phyloP scores from a whole-genome alignment of 345 rosid species.

The Durio zibethinus region DNA sequence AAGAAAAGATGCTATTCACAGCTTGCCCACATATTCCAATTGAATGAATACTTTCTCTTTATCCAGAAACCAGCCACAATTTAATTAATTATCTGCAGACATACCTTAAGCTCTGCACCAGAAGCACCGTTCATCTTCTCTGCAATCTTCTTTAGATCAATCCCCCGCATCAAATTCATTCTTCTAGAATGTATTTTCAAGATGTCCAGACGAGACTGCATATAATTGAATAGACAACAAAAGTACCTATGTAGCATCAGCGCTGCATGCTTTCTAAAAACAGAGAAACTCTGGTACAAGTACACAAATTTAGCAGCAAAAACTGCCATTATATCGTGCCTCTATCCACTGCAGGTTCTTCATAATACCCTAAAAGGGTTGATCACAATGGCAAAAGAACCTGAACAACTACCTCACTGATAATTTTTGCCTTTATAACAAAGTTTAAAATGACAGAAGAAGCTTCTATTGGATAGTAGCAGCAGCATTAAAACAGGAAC shows the following conservation, averaged over 20 bases:
- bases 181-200: slow-evolving; percentile 94
- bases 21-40: not conserved
- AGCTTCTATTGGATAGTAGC: not conserved
- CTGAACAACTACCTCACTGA: not conserved
- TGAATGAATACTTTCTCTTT: not conserved
- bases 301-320: not conserved
- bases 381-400: not conserved
- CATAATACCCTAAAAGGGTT: not conserved
- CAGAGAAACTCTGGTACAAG: not conserved
- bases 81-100: not conserved
- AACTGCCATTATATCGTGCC: not conserved
- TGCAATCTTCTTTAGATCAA: slow-evolving; percentile 95
- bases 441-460: not conserved
- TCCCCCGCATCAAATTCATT: slow-evolving; percentile 98
- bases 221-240: slow-evolving; percentile 8
- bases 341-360: not conserved
- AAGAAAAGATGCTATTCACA: not conserved
- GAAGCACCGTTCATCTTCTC: slow-evolving; percentile 99
- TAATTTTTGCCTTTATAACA: not conserved
- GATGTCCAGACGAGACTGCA: slow-evolving; percentile 92
- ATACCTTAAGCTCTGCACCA: slow-evolving; percentile 98
- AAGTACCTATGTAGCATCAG: not conserved
- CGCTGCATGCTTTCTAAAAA: not conserved
- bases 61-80: not conserved
- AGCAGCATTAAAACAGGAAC: not conserved